Evolutionary conservation across 2,329 filamentous ascomycete species (phyloP), one percentile per base, ranked within the genome.

Genomic region (Trichoderma atrobrunneum): DNA sequence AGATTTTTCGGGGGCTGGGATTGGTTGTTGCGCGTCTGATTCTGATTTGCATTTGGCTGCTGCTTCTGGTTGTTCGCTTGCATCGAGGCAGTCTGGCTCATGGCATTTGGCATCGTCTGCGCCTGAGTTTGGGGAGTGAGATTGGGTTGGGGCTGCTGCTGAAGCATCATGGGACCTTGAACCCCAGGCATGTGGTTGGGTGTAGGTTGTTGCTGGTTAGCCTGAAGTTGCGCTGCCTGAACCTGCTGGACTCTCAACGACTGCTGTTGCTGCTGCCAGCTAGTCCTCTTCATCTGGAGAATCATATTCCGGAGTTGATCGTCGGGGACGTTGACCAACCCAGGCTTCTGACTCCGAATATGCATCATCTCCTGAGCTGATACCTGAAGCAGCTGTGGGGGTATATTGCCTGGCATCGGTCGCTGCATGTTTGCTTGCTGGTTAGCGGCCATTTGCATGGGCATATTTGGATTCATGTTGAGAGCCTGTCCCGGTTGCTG

Each of bases 141-240:
- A 60, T 74, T 78, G 76, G 74, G 76, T 74, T 89, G 88, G 60
- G 83, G 85, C 60, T 83, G 85, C 72, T 87, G 87, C 72, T 88
- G 88, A 10, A 84, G 80, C 72, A 87, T 85, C 74, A 87, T 87
- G 70, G 87, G 87, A 3, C 82, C 82, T 74, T 85, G 86, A 64
- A 85, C 85, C 3, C 81, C 78, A 32, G 84, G 7, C 78, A 86
- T 82, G 28, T 83, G 83, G 30, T 79, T 80, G 72, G 83, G 79
- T 5, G 78, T 78, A 43, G 79, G 78, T 57, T 81, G 79, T 65
- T 81, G 82, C 69, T 83, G 82, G 18, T 78, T 79, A 21, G 80
- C 80, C 43, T 83, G 82, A 16, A 78, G 76, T 63, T 80, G 81
- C 5, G 79, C 80, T 43, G 48, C 81, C 1, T 78, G 78, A 70